A percentile compares a stretch with the other conserved stretches of the same genome.
Evolutionary conservation across 225 moss, liverwort and hornwort species (phyloP).

Genomic region (Anthoceros angustus): DNA sequence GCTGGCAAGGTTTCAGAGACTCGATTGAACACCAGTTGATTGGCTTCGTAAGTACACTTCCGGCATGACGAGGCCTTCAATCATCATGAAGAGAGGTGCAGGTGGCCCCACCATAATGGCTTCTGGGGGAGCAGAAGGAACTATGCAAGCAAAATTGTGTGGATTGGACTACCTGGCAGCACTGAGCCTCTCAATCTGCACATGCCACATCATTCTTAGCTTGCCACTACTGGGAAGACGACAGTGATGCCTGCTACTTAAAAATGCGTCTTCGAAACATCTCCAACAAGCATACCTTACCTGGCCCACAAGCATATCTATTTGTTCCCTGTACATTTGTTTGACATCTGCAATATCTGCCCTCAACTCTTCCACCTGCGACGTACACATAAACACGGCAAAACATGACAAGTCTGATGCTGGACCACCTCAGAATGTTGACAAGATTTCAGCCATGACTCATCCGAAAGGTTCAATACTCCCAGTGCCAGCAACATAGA

Average conservation of each 20-base stretch:
- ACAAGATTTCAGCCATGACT: background rate
- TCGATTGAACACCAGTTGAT: background rate
- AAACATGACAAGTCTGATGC: background rate
- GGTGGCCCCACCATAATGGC: background rate
- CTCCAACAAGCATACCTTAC: conserved; percentile 45
- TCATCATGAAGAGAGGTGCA: background rate
- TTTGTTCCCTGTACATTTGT: conserved; percentile 98
- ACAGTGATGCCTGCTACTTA: background rate
- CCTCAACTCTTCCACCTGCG: conserved; percentile 93
- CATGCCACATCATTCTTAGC: conserved; percentile 12
- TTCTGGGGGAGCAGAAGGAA: background rate
- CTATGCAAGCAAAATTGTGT: background rate
- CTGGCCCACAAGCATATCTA: conserved; percentile 94
- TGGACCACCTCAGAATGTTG: background rate
- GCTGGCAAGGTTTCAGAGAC: background rate
- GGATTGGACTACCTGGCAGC: conserved; percentile 21
- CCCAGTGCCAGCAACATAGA: background rate
- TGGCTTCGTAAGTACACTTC: background rate
- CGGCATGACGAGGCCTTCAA: background rate
- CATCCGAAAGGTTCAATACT: no score
- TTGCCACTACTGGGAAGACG: background rate
- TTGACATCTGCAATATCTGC: conserved; percentile 96
- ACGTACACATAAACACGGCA: background rate
- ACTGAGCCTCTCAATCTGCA: conserved; percentile 88
- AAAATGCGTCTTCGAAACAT: background rate